These are phyloP conservation scores for Apiospora saccharicola DNA, from an alignment of 2,329 filamentous ascomycete genomes.

Conservation along the genomic window DNA sequence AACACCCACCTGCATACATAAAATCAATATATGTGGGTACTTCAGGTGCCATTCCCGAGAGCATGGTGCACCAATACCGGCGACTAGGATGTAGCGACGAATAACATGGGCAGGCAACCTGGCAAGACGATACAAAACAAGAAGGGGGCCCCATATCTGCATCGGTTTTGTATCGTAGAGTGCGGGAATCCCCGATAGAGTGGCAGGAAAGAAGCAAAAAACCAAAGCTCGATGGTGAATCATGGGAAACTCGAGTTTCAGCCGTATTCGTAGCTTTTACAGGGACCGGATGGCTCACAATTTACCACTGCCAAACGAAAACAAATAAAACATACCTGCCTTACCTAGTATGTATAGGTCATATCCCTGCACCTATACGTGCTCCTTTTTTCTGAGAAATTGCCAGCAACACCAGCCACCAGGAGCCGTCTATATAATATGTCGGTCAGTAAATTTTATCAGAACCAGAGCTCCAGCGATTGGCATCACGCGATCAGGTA, in stretches of 20 bases:
- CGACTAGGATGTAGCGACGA: conserved; percentile 4
- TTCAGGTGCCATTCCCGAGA: neutral
- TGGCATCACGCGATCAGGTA: neutral
- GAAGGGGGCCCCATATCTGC: neutral
- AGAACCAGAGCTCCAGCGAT: neutral
- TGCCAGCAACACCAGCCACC: neutral
- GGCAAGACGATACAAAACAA: conserved; percentile 2
- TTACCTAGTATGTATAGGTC: neutral
- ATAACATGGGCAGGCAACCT: neutral
- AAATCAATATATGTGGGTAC: conserved; percentile 5
- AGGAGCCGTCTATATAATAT: neutral
- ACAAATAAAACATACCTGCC: too few species aligned
- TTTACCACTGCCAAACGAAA: too few species aligned
- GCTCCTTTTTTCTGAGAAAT: neutral
- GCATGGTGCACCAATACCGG: neutral
- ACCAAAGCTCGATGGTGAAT: neutral
- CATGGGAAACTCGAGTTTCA: conserved; percentile 15
- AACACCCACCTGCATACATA: neutral
- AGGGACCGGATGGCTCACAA: neutral
- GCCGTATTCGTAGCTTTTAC: neutral
- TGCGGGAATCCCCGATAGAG: conserved; percentile 1
- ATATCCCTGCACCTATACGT: neutral
- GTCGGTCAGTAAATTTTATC: neutral
- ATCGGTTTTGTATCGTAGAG: neutral
- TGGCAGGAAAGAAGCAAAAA: neutral